phyloP scores from a whole-genome alignment of 2,329 filamentous ascomycete genomes.

The Exophiala sideris region DNA sequence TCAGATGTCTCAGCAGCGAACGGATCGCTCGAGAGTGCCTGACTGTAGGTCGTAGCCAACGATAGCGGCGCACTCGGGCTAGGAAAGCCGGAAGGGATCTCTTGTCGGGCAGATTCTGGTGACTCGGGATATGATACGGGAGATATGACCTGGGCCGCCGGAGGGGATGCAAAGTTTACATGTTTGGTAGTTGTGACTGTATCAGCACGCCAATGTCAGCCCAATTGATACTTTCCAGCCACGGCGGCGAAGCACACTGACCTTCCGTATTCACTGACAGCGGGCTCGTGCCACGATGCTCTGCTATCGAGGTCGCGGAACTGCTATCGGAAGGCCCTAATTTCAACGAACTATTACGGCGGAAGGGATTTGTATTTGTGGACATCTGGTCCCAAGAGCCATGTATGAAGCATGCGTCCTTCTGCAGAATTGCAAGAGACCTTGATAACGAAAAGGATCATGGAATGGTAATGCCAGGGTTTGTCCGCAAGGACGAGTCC shows the following conservation, averaged over 20 bases:
- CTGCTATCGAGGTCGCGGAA: slow-evolving; percentile 25
- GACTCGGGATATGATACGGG: slow-evolving; percentile 27
- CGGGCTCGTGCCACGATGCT: slow-evolving; percentile 22
- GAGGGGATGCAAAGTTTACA: slow-evolving; percentile 28
- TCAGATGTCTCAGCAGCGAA: slow-evolving; percentile 35
- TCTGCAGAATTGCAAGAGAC: slow-evolving; percentile 4
- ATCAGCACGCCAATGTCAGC: not conserved
- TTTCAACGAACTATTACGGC: slow-evolving; percentile 37
- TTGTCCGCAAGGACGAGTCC: too few species aligned
- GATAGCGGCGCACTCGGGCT: slow-evolving; percentile 12
- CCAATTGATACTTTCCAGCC: not conserved
- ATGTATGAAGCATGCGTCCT: slow-evolving; percentile 36
- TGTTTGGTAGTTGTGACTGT: slow-evolving; percentile 21
- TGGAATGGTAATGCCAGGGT: not conserved
- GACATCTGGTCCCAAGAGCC: slow-evolving; percentile 35
- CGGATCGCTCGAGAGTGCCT: slow-evolving; percentile 36
- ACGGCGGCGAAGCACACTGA: slow-evolving; percentile 3
- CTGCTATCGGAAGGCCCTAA: slow-evolving; percentile 32
- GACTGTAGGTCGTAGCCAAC: slow-evolving; percentile 20
- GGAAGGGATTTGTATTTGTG: slow-evolving; percentile 45
- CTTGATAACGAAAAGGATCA: not conserved
- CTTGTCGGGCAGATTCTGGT: slow-evolving; percentile 27
- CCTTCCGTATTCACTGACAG: slow-evolving; percentile 27
- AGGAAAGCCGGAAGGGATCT: slow-evolving; percentile 14
- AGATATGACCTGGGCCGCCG: slow-evolving; percentile 24